A percentile compares a stretch with the other conserved stretches of the same genome.
Conservation (phyloP, 768 basidiomycete genomes). For the Mycena chlorophos region DNA sequence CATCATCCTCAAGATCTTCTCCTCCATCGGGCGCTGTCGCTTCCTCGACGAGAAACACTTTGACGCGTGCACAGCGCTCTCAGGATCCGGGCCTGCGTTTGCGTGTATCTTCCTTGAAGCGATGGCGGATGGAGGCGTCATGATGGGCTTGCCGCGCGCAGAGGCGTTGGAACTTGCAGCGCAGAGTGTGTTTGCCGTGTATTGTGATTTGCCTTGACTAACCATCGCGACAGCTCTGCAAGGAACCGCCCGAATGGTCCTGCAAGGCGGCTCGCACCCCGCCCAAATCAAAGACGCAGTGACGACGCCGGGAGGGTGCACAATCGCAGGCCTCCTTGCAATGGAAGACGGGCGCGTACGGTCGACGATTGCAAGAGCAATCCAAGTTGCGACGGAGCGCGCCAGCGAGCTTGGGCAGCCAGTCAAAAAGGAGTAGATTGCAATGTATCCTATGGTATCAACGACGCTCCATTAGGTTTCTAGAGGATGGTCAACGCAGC, state of each 20-base stretch:
- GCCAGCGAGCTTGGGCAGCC: constrained; percentile 84
- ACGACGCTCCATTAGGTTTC: constrained; percentile 32
- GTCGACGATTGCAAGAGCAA: constrained; percentile 91
- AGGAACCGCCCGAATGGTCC: constrained; percentile 93
- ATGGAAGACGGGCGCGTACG: constrained; percentile 93
- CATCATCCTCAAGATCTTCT: constrained; percentile 91
- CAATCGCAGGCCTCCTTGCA: constrained; percentile 93
- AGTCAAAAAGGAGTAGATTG: constrained; percentile 42
- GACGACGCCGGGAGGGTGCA: constrained; percentile 97
- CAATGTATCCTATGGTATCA: constrained; percentile 34
- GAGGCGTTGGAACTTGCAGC: constrained; percentile 95
- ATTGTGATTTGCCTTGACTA: background rate
- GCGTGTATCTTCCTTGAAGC: constrained; percentile 96
- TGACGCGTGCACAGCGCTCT: constrained; percentile 95
- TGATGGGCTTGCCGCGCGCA: constrained; percentile 96
- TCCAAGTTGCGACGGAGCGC: constrained; percentile 90
- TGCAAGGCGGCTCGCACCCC: constrained; percentile 87
- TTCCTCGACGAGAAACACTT: constrained; percentile 99
- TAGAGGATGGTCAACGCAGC: constrained; percentile 36
- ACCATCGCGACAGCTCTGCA: constrained; percentile 71
- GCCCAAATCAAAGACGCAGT: constrained; percentile 97
- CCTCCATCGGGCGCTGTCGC: constrained; percentile 92
- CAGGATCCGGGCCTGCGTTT: constrained; percentile 96
- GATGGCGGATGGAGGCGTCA: constrained; percentile 98
- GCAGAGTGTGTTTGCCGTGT: constrained; percentile 65